Base-by-base conservation (phyloP, 495 filamentous ascomycete species). In the Tetracladium setigerum region DNA sequence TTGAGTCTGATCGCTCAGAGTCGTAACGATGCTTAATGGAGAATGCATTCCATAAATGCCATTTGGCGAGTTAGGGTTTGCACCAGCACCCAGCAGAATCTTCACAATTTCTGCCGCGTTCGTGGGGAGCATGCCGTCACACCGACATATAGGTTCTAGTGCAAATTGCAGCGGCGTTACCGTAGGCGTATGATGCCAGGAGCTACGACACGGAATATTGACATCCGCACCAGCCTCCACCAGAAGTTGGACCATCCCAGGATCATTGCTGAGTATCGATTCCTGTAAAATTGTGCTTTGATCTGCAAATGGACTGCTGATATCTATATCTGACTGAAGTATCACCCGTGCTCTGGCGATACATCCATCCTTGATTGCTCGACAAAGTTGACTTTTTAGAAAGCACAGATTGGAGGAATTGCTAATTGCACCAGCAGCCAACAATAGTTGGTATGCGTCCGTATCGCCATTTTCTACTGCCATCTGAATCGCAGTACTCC, bases 21-120 rank as follows among this genome's bases (percentile, higher is more conserved):
- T 15, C 17, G 42, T 40, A 30, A 44, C 50, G 0, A 14, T n/a
- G 27, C 42, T 9, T 15, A 53, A 32, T 33, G 38, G 14, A 5
- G 17, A 12, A 10, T 4, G 30, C 19, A 5, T 14, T 10, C 10
- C 14, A 15, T 3, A 5, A 36, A 17, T 34, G 18, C 24, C 22
- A 2, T 16, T 16, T 53, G 18, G 34, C 11, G 10, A 32, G 2
- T 55, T 2, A 16, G 38, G 10, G 36, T 55, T 34, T 35, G 47
- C 47, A 19, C 52, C 52, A 30, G 47, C 52, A 11, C 45, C 10
- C 14, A 51, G 40, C 19, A 55, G 48, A 39, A 32, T 44, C 22
- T 27, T 27, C 7, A 7, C 22, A 27, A 27, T 27, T 3, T 27
- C 7, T 27, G 22, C 7, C 3, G 22, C 22, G 22, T 27, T 27